phyloP scores from a whole-genome alignment of 148 eudicot species.

The Silene conica region DNA sequence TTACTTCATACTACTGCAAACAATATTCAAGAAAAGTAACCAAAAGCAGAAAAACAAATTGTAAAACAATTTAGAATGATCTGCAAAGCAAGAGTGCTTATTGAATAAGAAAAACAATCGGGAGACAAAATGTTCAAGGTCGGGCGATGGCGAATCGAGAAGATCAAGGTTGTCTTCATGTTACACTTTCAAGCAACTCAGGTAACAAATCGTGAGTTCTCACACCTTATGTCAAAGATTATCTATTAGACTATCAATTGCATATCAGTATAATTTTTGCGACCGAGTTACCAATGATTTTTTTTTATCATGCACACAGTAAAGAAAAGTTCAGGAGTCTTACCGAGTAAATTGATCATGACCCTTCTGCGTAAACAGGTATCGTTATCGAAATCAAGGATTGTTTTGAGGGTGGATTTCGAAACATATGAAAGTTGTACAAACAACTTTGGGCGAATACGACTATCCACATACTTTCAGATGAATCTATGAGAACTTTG shows the following conservation, averaged over 20 bases:
- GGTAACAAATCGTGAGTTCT: constrained; percentile 35
- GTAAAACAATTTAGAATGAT: not conserved
- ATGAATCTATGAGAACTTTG: not conserved
- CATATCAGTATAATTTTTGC: no score
- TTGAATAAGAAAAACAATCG: not conserved
- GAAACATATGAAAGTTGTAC: no score
- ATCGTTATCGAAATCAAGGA: constrained; percentile 44
- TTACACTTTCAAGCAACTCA: constrained; percentile 88
- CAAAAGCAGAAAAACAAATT: not conserved
- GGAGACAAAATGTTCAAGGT: constrained; percentile 71
- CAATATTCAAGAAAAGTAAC: constrained; percentile 7
- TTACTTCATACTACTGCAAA: constrained; percentile 19
- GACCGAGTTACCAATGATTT: no score
- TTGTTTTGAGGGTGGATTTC: no score
- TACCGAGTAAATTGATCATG: constrained; percentile 8
- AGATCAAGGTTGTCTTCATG: constrained; percentile 75
- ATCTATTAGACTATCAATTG: no score
- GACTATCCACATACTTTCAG: no score
- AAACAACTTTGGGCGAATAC: no score
- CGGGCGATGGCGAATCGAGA: constrained; percentile 59
- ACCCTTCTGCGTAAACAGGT: constrained; percentile 45
- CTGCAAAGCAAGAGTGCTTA: not conserved
- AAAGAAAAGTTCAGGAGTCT: not conserved
- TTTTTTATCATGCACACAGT: not conserved
- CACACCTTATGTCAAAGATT: no score